phyloP scores from a whole-genome alignment of 257 asterid species.

The Solanum corneliomulleri region DNA sequence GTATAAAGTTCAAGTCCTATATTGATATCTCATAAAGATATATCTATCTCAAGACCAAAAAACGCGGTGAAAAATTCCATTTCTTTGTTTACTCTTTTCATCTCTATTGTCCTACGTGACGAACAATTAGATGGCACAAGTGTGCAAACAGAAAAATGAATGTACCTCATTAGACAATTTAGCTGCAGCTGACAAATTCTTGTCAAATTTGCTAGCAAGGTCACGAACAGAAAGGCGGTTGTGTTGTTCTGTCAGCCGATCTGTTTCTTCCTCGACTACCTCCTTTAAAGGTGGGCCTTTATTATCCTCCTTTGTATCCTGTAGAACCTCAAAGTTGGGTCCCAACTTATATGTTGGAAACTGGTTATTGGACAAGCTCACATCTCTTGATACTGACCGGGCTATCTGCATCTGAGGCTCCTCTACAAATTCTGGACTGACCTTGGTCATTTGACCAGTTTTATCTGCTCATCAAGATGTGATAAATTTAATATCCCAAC shows the following conservation, averaged over 20 bases:
- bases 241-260: slow-evolving; percentile 71
- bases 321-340: slow-evolving; percentile 68
- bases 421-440: slow-evolving; percentile 66
- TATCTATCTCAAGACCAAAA: not conserved
- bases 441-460: slow-evolving; percentile 62
- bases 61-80: not conserved
- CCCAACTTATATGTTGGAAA: slow-evolving; percentile 90
- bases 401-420: slow-evolving; percentile 43
- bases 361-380: slow-evolving; percentile 50
- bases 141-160: not conserved
- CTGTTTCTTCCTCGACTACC: slow-evolving; percentile 58
- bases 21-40: not conserved
- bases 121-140: not conserved
- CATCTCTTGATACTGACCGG: slow-evolving; percentile 61
- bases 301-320: slow-evolving; percentile 59
- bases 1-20: not conserved
- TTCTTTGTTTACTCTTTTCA: not conserved
- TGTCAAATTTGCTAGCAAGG: slow-evolving; percentile 91
- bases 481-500: not conserved
- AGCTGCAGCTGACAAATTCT: slow-evolving; percentile 92
- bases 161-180: slow-evolving; percentile 80
- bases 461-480: slow-evolving; percentile 11
- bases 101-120: not conserved
- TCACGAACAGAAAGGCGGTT: slow-evolving; percentile 92
- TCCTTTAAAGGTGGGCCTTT: slow-evolving; percentile 82